Evolutionary conservation across 176 grass and related monocot genomes (phyloP), one percentile per base, ranked within the genome.

Genomic region (Paspalum notatum): DNA sequence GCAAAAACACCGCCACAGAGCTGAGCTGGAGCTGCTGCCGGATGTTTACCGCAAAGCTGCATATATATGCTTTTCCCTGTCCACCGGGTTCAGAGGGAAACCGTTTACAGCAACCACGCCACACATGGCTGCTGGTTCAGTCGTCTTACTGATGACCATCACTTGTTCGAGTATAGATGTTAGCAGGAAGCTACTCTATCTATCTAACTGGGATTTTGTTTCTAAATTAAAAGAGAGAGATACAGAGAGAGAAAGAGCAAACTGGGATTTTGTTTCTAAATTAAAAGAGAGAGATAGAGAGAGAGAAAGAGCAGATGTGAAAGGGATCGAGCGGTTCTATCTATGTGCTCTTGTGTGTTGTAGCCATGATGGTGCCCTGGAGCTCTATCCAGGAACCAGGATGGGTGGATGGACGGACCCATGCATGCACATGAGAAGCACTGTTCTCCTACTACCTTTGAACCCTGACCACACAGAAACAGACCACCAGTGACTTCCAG

Each of bases 321-420:
- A n/a, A 65, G 45, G 61, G 12, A 24, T 78, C 59, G 16, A 44
- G 27, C 27, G 26, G 60, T 22, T 39, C 3, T 37, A 41, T 39
- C 3, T 37, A 41, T 40, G 24, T 72, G 56, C 26, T 11, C 62
- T 38, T 38, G 39, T 20, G 22, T 39, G 32, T 40, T 49, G 17
- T 58, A 82, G 26, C 43, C 55, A 50, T 82, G 79, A 72, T 82
- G 26, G 14, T 67, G 62, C 50, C 22, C 5, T 64, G 44, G 60
- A 64, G 44, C 44, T 16, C 44, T 32, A 32, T 1, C 32, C 32
- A 32, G 32, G 32, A 32, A 32, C 32, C 32, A 32, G 20, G 16
- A 47, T 37, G 20, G 54, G 2, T 37, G 54, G 54, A 2, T 59
- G 24, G 43, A 62, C 16, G 21, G 14, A 47, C 42, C n/a, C 27